phyloP scores from a whole-genome alignment of 2,329 filamentous ascomycete species.

The Zasmidium cellare region DNA sequence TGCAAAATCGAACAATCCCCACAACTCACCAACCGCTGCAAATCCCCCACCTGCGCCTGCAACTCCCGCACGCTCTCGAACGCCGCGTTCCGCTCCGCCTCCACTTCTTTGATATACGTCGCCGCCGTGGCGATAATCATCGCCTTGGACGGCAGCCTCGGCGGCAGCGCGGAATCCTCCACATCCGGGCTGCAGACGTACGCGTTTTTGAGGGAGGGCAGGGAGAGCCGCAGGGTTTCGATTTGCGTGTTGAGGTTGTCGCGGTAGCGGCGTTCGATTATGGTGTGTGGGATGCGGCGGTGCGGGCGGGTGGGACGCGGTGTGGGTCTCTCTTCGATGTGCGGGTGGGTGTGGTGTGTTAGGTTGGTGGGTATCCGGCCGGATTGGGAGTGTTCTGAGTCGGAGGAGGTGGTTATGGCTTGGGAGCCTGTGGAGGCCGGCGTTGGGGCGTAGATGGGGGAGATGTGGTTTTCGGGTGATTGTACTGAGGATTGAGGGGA shows the following conservation, averaged over 20 bases:
- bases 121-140: constrained; percentile 48
- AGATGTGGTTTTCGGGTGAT: constrained; percentile 11
- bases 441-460: constrained; percentile 13
- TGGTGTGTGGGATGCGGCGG: constrained; percentile 39
- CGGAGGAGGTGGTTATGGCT: constrained; percentile 16
- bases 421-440: constrained; percentile 10
- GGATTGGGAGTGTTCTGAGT: constrained; percentile 21
- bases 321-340: background rate
- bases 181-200: constrained; percentile 42
- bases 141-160: constrained; percentile 45
- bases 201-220: constrained; percentile 42
- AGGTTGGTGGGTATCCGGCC: constrained; percentile 4
- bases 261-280: constrained; percentile 49
- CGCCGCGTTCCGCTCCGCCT: constrained; percentile 42
- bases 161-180: constrained; percentile 43
- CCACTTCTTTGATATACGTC: constrained; percentile 48
- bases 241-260: constrained; percentile 49
- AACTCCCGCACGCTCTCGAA: constrained; percentile 42
- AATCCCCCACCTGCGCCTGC: constrained; percentile 41
- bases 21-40: constrained; percentile 48
- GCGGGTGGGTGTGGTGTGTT: background rate
- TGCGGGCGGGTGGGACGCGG: constrained; percentile 19
- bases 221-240: constrained; percentile 41
- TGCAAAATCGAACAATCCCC: constrained; percentile 41
- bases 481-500: constrained; percentile 9